Evolutionary conservation across 2,329 filamentous ascomycete species (phyloP).

Genomic region (Fusarium newnesense): DNA sequence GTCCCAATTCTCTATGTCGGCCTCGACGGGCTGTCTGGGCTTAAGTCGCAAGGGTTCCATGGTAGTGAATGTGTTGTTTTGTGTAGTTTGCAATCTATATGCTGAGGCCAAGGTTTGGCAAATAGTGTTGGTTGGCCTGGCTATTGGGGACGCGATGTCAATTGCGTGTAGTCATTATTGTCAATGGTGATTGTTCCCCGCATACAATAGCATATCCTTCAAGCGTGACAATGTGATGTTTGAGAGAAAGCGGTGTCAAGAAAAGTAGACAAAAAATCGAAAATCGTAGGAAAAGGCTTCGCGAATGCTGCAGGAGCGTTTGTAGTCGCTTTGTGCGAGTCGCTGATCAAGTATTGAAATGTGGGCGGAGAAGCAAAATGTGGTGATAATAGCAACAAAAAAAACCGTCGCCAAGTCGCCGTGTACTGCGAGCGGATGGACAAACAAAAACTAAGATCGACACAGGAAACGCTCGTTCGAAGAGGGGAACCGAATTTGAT

Average conservation of each 20-base stretch:
- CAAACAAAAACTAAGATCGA: conserved; percentile 22
- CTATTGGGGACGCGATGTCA: conserved; percentile 39
- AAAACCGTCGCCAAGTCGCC: conserved; percentile 22
- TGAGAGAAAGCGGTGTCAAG: background rate
- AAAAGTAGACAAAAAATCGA: conserved; percentile 22
- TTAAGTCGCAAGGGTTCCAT: conserved; percentile 69
- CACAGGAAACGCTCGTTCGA: conserved; percentile 9
- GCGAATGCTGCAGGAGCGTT: conserved; percentile 12
- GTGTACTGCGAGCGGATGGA: conserved; percentile 11
- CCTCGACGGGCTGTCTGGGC: conserved; percentile 64
- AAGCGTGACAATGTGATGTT: conserved; percentile 12
- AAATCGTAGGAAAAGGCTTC: conserved; percentile 10
- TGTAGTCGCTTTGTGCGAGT: conserved; percentile 20
- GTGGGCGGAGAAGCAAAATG: conserved; percentile 29
- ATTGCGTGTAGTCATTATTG: conserved; percentile 45
- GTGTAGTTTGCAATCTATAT: conserved; percentile 20
- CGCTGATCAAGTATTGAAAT: conserved; percentile 20
- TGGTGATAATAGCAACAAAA: conserved; percentile 25
- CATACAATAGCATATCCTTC: conserved; percentile 41
- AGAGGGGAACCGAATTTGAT: conserved; percentile 22
- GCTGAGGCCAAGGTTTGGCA: conserved; percentile 21
- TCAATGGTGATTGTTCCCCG: conserved; percentile 40
- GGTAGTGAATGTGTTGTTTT: conserved; percentile 29
- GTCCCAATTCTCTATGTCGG: conserved; percentile 80
- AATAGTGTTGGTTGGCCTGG: conserved; percentile 26